Base-by-base conservation (phyloP, 768 basidiomycete species). In the Tylopilus intermedius region DNA sequence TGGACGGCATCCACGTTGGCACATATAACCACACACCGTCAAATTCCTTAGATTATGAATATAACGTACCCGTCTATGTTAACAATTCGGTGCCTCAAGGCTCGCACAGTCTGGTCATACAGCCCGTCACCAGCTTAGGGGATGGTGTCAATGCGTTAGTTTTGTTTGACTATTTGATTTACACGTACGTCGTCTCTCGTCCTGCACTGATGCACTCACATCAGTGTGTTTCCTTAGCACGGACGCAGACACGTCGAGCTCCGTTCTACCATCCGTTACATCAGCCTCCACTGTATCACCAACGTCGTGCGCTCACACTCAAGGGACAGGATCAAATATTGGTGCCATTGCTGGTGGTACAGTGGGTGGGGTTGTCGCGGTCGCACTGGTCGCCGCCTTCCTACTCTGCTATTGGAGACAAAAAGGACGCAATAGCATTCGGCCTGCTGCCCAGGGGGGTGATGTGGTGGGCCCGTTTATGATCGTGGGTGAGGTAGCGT, bases 161-260 rank as follows among this genome's bases (percentile, higher is more conserved):
- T 1, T n/a, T 59, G 8, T 61, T 61, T 8, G 60, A 62, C 18
- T 62, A 62, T 40, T 22, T 59, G 5, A 44, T 62, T 45, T 62
- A 63, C 26, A 60, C 53, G 58, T 61, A 22, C 1, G 58, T 51
- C 13, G 21, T 21, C n/a, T 24, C 30, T 10, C 30, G 5, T 30
- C 30, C 30, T 10, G 30, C 1, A 30, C 2, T 10, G 7, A 3
- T 30, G 30, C 9, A 10, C 2, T 30, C 30, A 30, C 9, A 30
- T 6, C 7, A 30, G 30, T 30, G 30, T 30, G 3, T 10, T 30
- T 30, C 24, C 2, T 30, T 3, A 30, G 30, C 30, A 30, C 7
- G 30, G 9, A 30, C 30, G 5, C 30, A 10, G 30, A 30, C 30
- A 0, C 30, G 0, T 30, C 30, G 30, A 30, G 3, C 7, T 30